Percentiles rank a stretch among this genome's conserved stretches.
Evolutionary conservation across 1,139 yeast species (phyloP).

Genomic region (Yamadazyma taylorii): DNA sequence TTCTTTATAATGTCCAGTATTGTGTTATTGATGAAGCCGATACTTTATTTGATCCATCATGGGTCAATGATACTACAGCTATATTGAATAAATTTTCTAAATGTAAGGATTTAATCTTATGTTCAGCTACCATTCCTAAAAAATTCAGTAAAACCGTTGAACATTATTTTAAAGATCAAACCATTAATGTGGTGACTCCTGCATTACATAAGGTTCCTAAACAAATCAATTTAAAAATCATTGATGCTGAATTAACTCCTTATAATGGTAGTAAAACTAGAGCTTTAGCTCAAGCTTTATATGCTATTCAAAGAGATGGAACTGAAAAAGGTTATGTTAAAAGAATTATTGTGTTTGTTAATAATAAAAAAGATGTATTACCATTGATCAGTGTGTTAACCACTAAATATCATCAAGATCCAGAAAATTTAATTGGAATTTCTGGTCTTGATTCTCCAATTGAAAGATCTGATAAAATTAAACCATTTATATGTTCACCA

Average conservation of each 20-base stretch:
- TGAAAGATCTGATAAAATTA: constrained; percentile 56
- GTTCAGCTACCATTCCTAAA: constrained; percentile 89
- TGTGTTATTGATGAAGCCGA: constrained; percentile 95
- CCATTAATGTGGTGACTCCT: constrained; percentile 70
- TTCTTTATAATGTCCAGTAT: constrained; percentile 49
- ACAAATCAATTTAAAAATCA: constrained; percentile 65
- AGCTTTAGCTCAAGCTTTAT: constrained; percentile 84
- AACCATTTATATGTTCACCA: constrained; percentile 59
- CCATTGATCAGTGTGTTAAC: constrained; percentile 56
- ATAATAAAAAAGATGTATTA: constrained; percentile 64
- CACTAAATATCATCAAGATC: constrained; percentile 53
- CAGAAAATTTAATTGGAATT: constrained; percentile 51
- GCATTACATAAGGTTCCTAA: constrained; percentile 80
- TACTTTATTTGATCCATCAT: constrained; percentile 82
- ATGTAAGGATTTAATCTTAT: constrained; percentile 65
- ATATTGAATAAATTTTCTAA: constrained; percentile 54
- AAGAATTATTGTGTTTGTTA: constrained; percentile 84
- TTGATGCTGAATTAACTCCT: constrained; percentile 75
- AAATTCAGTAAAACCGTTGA: constrained; percentile 66
- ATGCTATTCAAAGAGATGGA: constrained; percentile 82
- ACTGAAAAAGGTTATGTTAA: constrained; percentile 77
- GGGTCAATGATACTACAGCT: constrained; percentile 65
- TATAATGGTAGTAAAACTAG: constrained; percentile 80
- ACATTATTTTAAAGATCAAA: constrained; percentile 61
- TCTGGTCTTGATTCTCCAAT: constrained; percentile 63